Evolutionary conservation across 306 rosid species (phyloP).

Genomic region (Nissolia schottii): DNA sequence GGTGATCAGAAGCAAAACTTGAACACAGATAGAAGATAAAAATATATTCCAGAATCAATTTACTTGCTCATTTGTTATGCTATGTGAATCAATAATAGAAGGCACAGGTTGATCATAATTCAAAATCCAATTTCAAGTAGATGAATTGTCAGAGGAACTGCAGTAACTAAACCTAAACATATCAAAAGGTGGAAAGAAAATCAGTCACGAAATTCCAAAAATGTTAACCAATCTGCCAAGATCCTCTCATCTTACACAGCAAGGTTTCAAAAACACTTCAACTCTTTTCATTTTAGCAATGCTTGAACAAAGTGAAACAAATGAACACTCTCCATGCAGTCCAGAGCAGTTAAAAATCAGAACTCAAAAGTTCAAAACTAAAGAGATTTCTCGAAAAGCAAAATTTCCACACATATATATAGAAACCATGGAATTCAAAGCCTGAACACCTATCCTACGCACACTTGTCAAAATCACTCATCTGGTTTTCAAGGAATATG

Average conservation of each 20-base stretch:
- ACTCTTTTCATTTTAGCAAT: not conserved
- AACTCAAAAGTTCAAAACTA: conserved; percentile 6
- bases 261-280: not conserved
- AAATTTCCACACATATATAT: too few species aligned
- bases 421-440: too few species aligned
- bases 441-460: too few species aligned
- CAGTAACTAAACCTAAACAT: not conserved
- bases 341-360: not conserved
- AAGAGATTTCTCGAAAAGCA: too few species aligned
- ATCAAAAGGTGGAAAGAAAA: not conserved
- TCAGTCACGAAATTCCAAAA: not conserved
- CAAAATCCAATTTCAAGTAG: not conserved
- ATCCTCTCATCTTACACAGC: conserved; percentile 19
- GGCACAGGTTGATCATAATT: not conserved
- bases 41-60: not conserved
- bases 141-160: not conserved
- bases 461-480: too few species aligned
- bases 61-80: not conserved
- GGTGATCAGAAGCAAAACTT: not conserved
- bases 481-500: too few species aligned
- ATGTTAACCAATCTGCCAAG: not conserved
- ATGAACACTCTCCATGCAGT: conserved; percentile 3
- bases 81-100: not conserved
- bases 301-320: not conserved
- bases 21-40: not conserved